Percentiles rank a stretch among this genome's conserved stretches.
Conservation (phyloP, 805 yeast species). For the Saturnispora zaruensis region DNA sequence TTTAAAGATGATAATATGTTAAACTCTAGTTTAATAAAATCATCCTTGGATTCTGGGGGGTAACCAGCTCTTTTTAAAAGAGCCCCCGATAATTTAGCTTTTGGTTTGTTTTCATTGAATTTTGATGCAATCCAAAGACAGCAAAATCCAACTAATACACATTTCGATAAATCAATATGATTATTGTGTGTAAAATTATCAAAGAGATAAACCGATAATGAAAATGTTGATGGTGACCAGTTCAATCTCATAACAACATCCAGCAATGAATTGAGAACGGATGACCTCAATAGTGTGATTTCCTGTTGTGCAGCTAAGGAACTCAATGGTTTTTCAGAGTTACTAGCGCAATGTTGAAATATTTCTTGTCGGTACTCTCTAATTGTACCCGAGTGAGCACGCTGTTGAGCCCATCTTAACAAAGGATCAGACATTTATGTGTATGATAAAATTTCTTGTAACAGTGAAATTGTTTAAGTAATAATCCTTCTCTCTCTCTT, state of each 20-base stretch:
- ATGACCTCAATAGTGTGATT: slow-evolving; percentile 12
- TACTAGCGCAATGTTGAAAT: slow-evolving; percentile 25
- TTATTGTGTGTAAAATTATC: slow-evolving; percentile 33
- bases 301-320: slow-evolving; percentile 16
- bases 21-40: slow-evolving; percentile 59
- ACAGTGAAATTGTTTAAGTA: background rate
- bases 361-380: slow-evolving; percentile 25
- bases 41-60: slow-evolving; percentile 16
- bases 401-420: slow-evolving; percentile 20
- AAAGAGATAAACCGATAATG: slow-evolving; percentile 30
- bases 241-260: slow-evolving; percentile 25
- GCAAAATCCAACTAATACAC: slow-evolving; percentile 34
- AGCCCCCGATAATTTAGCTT: slow-evolving; percentile 33
- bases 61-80: slow-evolving; percentile 27
- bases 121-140: slow-evolving; percentile 41
- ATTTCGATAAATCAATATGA: slow-evolving; percentile 29
- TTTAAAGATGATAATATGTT: slow-evolving; percentile 53
- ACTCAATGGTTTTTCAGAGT: slow-evolving; percentile 18
- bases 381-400: slow-evolving; percentile 21
- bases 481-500: background rate
- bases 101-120: slow-evolving; percentile 43
- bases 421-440: background rate
- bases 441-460: background rate
- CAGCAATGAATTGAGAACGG: slow-evolving; percentile 27
- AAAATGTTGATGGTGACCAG: slow-evolving; percentile 30